phyloP scores from a whole-genome alignment of 2,329 filamentous ascomycete species.

The Elsinoe necatrix region DNA sequence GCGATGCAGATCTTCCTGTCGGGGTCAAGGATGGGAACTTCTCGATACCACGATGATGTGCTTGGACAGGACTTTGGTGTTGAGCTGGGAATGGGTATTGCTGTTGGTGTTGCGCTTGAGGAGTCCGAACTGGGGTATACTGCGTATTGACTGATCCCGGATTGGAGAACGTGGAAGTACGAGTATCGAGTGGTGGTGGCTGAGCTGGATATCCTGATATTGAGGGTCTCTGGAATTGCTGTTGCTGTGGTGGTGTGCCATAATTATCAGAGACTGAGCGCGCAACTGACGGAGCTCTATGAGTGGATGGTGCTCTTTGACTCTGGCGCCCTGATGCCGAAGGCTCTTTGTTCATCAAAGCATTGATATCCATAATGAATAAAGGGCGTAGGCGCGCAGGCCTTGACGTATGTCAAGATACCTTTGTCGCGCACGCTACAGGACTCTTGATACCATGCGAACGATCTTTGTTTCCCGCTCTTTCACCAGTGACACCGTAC shows the following conservation, averaged over 20 bases:
- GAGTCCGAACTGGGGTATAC: constrained; percentile 26
- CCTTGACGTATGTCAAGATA: constrained; percentile 2
- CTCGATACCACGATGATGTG: constrained; percentile 17
- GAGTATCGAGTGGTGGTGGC: constrained; percentile 21
- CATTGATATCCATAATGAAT: constrained; percentile 26
- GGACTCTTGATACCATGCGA: not conserved
- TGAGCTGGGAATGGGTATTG: constrained; percentile 18
- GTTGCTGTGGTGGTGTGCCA: constrained; percentile 14
- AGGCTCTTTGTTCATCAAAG: constrained; percentile 26
- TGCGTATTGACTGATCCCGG: constrained; percentile 21
- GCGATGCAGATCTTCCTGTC: not conserved
- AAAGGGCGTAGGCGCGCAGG: constrained; percentile 7
- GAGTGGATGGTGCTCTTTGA: constrained; percentile 13
- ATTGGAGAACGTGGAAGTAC: constrained; percentile 19
- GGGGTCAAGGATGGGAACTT: constrained; percentile 10
- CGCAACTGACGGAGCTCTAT: constrained; percentile 10
- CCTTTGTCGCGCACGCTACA: constrained; percentile 6
- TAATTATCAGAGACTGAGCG: constrained; percentile 15
- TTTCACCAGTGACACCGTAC: not conserved
- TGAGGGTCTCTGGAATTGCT: constrained; percentile 17
- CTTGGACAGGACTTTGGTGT: constrained; percentile 25
- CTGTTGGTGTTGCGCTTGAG: constrained; percentile 19
- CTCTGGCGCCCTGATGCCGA: constrained; percentile 21
- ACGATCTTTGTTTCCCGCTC: not conserved
- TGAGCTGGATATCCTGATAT: constrained; percentile 13